A percentile compares a stretch with the other conserved stretches of the same genome.
phyloP scores from a whole-genome alignment of 2,329 filamentous ascomycete species.

The Phyllosticta ampelicida region DNA sequence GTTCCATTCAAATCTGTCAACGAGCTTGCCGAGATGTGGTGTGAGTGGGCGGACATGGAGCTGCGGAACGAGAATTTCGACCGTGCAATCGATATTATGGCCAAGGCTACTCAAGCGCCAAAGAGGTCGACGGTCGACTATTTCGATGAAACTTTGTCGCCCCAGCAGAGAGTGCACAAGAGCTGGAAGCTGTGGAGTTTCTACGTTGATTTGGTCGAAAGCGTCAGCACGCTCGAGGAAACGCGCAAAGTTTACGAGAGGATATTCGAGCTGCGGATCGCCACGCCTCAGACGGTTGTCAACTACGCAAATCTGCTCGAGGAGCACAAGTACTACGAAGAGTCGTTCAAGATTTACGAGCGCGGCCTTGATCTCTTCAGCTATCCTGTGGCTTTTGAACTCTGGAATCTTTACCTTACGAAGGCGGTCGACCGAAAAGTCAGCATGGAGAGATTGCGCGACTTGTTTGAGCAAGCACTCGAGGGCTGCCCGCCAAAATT shows the following conservation, averaged over 20 bases:
- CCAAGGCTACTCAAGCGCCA: slow-evolving; percentile 91
- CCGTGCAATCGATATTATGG: slow-evolving; percentile 89
- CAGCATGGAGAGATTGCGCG: slow-evolving; percentile 82
- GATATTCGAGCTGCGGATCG: slow-evolving; percentile 96
- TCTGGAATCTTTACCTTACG: slow-evolving; percentile 96
- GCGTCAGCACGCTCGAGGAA: slow-evolving; percentile 80
- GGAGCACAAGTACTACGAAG: slow-evolving; percentile 90
- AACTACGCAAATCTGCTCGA: slow-evolving; percentile 96
- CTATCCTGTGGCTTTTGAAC: slow-evolving; percentile 94
- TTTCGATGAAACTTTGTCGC: slow-evolving; percentile 87
- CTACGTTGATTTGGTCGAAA: slow-evolving; percentile 95
- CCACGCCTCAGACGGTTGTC: slow-evolving; percentile 94
- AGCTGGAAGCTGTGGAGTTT: slow-evolving; percentile 99
- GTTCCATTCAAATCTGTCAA: slow-evolving; percentile 97
- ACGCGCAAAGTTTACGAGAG: slow-evolving; percentile 91
- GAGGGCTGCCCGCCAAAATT: slow-evolving; percentile 93
- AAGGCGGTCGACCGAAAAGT: slow-evolving; percentile 96
- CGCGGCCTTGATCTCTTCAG: slow-evolving; percentile 95
- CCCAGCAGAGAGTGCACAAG: slow-evolving; percentile 95
- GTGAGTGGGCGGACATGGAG: slow-evolving; percentile 98
- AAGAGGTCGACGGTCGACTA: slow-evolving; percentile 98
- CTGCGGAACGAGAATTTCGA: slow-evolving; percentile 93
- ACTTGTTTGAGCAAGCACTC: slow-evolving; percentile 93
- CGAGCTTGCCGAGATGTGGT: slow-evolving; percentile 96
- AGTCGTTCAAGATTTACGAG: slow-evolving; percentile 96